Percentiles rank a stretch among this genome's conserved stretches.
Conservation (phyloP, 495 filamentous ascomycete genomes). For the Staphylotrichum tortipilum region DNA sequence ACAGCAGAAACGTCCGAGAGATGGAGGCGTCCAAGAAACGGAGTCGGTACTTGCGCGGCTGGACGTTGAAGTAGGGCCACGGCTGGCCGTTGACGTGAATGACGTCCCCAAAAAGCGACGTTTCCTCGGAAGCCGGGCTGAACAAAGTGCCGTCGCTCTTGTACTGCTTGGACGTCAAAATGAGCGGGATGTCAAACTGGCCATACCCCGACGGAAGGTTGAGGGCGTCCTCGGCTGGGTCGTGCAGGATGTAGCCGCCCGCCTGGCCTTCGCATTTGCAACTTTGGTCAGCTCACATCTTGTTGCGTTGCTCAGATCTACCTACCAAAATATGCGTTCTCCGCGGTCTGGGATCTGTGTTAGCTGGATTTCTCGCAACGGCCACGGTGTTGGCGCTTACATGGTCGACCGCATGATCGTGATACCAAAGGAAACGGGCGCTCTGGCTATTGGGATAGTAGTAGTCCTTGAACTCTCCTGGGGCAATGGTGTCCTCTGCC, state of each 20-base stretch:
- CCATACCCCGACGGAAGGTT: slow-evolving; percentile 40
- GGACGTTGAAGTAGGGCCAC: slow-evolving; percentile 47
- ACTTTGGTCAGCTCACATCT: too few relatives aligned
- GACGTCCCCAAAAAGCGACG: slow-evolving; percentile 45
- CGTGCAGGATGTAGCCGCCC: slow-evolving; percentile 38
- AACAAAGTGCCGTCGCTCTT: slow-evolving; percentile 38
- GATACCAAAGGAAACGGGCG: slow-evolving; percentile 49
- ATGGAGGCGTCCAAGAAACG: slow-evolving; percentile 43
- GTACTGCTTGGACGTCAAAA: slow-evolving; percentile 44
- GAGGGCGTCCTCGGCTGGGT: slow-evolving; percentile 35
- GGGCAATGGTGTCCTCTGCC: slow-evolving; percentile 43
- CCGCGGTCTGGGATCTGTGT: slow-evolving; percentile 31
- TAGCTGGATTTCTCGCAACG: too few relatives aligned
- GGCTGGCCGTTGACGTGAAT: slow-evolving; percentile 51
- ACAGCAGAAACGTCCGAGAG: slow-evolving; percentile 42
- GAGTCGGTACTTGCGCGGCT: slow-evolving; percentile 51
- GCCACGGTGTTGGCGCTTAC: slow-evolving; percentile 6
- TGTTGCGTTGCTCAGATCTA: too few relatives aligned
- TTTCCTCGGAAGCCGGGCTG: slow-evolving; percentile 28
- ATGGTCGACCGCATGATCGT: slow-evolving; percentile 41
- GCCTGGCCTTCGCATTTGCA: slow-evolving; percentile 27
- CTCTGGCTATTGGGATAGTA: slow-evolving; percentile 49
- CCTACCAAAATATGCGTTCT: slow-evolving; percentile 43
- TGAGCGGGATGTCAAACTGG: slow-evolving; percentile 43
- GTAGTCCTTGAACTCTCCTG: slow-evolving; percentile 51